phyloP scores from a whole-genome alignment of 2,329 filamentous ascomycete species.

The Colletotrichum tanaceti region DNA sequence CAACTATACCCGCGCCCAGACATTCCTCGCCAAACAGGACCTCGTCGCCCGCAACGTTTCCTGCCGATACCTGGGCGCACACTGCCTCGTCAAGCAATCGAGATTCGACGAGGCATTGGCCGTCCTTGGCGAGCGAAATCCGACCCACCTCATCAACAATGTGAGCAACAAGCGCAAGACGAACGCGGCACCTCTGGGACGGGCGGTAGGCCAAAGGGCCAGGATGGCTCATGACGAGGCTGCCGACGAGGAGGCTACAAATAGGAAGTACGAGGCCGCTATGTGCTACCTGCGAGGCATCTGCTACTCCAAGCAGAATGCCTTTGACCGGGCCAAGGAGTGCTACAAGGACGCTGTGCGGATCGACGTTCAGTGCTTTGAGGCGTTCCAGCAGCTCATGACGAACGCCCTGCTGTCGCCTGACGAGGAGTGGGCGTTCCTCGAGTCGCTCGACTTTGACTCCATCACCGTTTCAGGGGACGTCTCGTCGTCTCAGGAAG shows the following conservation, averaged over 20 bases:
- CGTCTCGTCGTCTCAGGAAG: slow-evolving; percentile 79
- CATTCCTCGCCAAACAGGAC: slow-evolving; percentile 86
- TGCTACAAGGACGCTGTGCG: slow-evolving; percentile 98
- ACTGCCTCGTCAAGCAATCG: slow-evolving; percentile 93
- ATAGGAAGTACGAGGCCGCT: slow-evolving; percentile 89
- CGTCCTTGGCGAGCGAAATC: slow-evolving; percentile 91
- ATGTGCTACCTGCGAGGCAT: slow-evolving; percentile 97
- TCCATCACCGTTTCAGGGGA: slow-evolving; percentile 76
- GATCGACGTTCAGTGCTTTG: slow-evolving; percentile 98
- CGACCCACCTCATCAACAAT: slow-evolving; percentile 84
- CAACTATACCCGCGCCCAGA: slow-evolving; percentile 92
- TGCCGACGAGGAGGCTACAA: slow-evolving; percentile 75
- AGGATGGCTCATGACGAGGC: slow-evolving; percentile 52
- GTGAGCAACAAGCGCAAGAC: slow-evolving; percentile 75
- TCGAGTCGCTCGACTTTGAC: slow-evolving; percentile 91
- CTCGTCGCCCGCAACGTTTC: slow-evolving; percentile 84
- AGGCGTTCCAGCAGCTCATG: slow-evolving; percentile 98
- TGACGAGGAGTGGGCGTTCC: slow-evolving; percentile 88
- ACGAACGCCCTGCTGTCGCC: slow-evolving; percentile 93
- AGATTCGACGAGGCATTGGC: slow-evolving; percentile 89
- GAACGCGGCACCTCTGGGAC: slow-evolving; percentile 65
- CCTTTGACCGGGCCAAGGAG: slow-evolving; percentile 95
- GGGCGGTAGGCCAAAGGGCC: slow-evolving; percentile 47
- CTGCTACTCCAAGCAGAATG: slow-evolving; percentile 96
- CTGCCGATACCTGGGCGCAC: slow-evolving; percentile 91